Evolutionary conservation across 2,329 filamentous ascomycete species (phyloP), one percentile per base, ranked within the genome.

Genomic region (Trichoderma sp.): DNA sequence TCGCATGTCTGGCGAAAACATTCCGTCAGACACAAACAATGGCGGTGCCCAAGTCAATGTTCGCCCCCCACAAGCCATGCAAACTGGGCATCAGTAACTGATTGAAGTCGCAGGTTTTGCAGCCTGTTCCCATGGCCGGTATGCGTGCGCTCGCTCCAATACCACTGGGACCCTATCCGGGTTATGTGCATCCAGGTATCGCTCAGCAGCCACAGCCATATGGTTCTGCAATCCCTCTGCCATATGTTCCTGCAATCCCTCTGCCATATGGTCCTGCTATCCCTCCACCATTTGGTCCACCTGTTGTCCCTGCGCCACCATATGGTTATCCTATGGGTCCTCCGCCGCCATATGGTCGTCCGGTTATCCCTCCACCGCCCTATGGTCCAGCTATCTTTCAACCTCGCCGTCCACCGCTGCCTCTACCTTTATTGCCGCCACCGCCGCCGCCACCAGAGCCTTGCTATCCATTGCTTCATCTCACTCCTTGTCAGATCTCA

Each of bases 381-480:
- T 39, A 14, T 39, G 34, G 17, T 14, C n/a, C 17, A 39, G 17
- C 34, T 39, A 55, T 55, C 10, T 24, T 47, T 58, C 47, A 43
- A 26, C 39, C 44, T 17, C 44, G 28, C n/a, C 44, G 28, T 14
- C 54, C 45, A 34, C n/a, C 62, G 15, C 26, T 30, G 12, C 10
- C 34, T 39, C 34, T 26, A n/a, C 62, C 62, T 26, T 5, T 59
- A 28, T 59, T 50, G 51, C 55, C 52, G 7, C 55, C 48, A 26
- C 55, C 52, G 10, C 62, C 21, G 12, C 62, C 47, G 9, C 55
- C 62, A 6, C 54, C 34, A 34, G 55, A 24, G 10, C 24, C 39
- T 51, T 64, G 47, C 55, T 54, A 26, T 45, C 41, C 44, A 48
- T 47, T 57, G 41, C 54, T 56, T 51, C 47, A 39, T 12, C 44